Evolutionary conservation across 768 basidiomycete genomes (phyloP), one percentile per base, ranked within the genome.

Genomic region (Arthromyces matolae): DNA sequence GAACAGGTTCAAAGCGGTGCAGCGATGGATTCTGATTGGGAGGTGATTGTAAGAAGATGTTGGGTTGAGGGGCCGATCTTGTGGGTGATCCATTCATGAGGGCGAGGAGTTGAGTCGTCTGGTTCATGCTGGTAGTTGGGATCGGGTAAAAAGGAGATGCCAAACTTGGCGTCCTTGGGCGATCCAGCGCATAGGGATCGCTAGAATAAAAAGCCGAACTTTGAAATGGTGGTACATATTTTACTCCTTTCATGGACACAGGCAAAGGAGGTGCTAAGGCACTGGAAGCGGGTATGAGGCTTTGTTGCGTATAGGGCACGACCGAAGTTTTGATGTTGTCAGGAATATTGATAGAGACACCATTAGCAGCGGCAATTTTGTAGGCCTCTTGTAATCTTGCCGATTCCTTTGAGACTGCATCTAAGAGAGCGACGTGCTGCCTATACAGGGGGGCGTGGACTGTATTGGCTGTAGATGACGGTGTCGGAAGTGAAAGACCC

Each of bases 371-470:
- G 19, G 49, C 46, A 44, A 41, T 46, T 31, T 33, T 50, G 35
- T 54, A 54, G 48, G 66, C 61, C 48, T 59, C 79, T 73, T 20
- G 74, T 72, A 83, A 75, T 50, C 76, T 73, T 5, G 81, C 83
- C 4, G 88, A 86, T 61, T 90, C 86, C 56, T 83, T 80, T 0
- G 81, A 85, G 28, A 89, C 80, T 12, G 78, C 71, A 60, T 89
- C 86, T 9, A 88, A 68, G 50, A 89, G 69, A 2, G 86, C 86
- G 20, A 85, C 71, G 54, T 83, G 88, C 62, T 80, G 88, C 63
- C 81, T 81, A 63, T 87, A 63, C 47, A 75, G 25, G 81, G 80
- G 4, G 75, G 76, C 19, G 81, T 79, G 4, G 76, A 67, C 7
- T 80, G 76, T 8, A 80, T 66, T 51, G 78, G n/a, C n/a, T n/a